Conservation (phyloP, 306 rosid species). For the Datisca glomerata region DNA sequence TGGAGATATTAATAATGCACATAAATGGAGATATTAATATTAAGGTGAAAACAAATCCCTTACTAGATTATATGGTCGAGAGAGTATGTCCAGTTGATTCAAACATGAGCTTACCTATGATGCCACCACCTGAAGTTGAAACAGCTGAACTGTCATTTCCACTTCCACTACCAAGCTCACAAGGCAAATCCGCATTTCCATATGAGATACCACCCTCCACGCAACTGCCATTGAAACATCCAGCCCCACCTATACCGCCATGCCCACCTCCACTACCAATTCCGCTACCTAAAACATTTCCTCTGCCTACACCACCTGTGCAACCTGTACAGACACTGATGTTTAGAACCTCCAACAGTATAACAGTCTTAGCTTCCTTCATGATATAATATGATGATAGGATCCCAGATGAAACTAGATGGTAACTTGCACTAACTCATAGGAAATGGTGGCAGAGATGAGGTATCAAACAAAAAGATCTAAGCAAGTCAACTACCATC, state of each 20-base stretch:
- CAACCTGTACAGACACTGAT: slow-evolving; percentile 45
- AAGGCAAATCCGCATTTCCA: slow-evolving; percentile 68
- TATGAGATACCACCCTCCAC: slow-evolving; percentile 73
- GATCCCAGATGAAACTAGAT: too few species aligned
- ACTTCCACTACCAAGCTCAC: slow-evolving; percentile 99
- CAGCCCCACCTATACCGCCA: slow-evolving; percentile 92
- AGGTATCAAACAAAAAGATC: too few species aligned
- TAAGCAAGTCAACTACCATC: background rate
- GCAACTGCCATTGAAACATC: slow-evolving; percentile 34
- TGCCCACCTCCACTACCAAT: slow-evolving; percentile 95
- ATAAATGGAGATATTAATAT: too few species aligned
- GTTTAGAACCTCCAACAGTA: slow-evolving; percentile 5
- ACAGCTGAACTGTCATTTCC: slow-evolving; percentile 48
- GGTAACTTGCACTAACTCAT: too few species aligned
- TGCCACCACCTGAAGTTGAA: slow-evolving; percentile 88
- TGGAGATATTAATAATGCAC: too few species aligned
- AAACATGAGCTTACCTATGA: slow-evolving; percentile 56
- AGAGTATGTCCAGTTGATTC: too few species aligned
- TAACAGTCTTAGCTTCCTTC: too few species aligned
- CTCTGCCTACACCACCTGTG: slow-evolving; percentile 80
- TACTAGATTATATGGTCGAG: too few species aligned
- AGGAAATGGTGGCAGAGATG: too few species aligned
- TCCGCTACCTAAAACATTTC: slow-evolving; percentile 40
- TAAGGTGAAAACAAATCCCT: too few species aligned
- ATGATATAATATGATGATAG: too few species aligned